Base-by-base conservation (phyloP, 192 early-diverging fungal genomes). In the Umbelopsis isabellina region DNA sequence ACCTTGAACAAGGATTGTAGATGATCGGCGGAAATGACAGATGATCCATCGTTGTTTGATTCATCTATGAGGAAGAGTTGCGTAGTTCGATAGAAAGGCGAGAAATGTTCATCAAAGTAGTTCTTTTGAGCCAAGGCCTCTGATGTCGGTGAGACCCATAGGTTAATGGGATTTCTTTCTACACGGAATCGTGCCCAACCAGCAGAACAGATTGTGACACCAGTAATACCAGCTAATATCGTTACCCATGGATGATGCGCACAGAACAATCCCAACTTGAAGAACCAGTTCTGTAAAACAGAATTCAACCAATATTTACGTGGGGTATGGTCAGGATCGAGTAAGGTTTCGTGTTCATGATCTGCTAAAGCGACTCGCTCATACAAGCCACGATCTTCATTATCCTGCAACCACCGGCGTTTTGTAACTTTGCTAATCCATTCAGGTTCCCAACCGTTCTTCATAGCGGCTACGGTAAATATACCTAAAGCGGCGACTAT, bases 61-160 rank as follows among this genome's bases (percentile, higher is more conserved):
- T 61, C 30, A 35, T 61, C 55, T 0, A 82, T 81, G 45, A 88
- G 75, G 68, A 90, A 80, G 18, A 90, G 69, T 58, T 90, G 88
- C 0, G 85, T 80, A 4, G 88, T 90, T n/a, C 88, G 82, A 68
- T 90, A 90, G 69, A 90, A 90, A 1, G 88, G 88, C 3, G 83
- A 79, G 71, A 90, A 88, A 75, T 86, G 78, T 27, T 82, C 70
- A 49, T 90, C 88, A 76, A 87, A 90, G 53, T 81, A 83, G 11
- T 80, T 73, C 74, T 90, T 90, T 47, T 83, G 82, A 2, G 77
- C 52, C 2, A 84, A 78, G 7, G 83, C 84, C n/a, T 72, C 71
- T 3, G 86, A 87, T 10, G 78, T 78, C 18, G 88, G 85, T 2
- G 86, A 77, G 0, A 90, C 88, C 88, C 88, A 90, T 0, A 90